Percentiles rank a stretch among this genome's conserved stretches.
Evolutionary conservation across 2,329 filamentous ascomycete species (phyloP).

Genomic region (Knufia fluminis): DNA sequence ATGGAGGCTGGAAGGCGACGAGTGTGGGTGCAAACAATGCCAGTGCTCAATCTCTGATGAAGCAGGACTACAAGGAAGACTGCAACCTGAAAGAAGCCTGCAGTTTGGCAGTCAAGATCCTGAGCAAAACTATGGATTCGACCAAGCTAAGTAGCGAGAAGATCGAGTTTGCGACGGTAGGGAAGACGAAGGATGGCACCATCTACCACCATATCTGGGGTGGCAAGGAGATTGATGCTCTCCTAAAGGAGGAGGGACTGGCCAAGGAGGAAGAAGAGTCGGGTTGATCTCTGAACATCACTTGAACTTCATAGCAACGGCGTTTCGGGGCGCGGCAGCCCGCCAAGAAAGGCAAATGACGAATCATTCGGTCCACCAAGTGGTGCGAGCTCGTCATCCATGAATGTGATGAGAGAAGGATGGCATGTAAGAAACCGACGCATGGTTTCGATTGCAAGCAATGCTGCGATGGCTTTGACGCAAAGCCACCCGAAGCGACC

Average conservation of each 20-base stretch:
- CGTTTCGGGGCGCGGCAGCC: not conserved
- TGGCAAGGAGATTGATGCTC: conserved; percentile 86
- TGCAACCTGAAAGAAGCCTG: conserved; percentile 94
- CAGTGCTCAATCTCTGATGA: conserved; percentile 89
- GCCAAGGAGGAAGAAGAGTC: conserved; percentile 67
- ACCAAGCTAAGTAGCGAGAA: conserved; percentile 99
- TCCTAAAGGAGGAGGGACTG: conserved; percentile 91
- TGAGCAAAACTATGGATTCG: conserved; percentile 99
- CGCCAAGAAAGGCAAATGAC: not conserved
- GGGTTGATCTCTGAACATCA: not conserved
- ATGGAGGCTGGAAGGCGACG: conserved; percentile 98
- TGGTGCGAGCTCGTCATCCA: too few relatives aligned
- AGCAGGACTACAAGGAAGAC: conserved; percentile 99
- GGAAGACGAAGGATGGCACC: conserved; percentile 86
- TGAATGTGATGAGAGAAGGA: too few relatives aligned
- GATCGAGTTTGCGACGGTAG: conserved; percentile 98
- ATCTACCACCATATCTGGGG: conserved; percentile 98
- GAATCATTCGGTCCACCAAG: not conserved
- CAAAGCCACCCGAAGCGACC: too few relatives aligned
- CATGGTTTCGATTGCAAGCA: too few relatives aligned
- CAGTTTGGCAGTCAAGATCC: conserved; percentile 92
- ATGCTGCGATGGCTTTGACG: too few relatives aligned
- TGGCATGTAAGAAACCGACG: too few relatives aligned
- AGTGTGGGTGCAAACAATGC: conserved; percentile 97
- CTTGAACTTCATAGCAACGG: conserved; percentile 3